phyloP scores from a whole-genome alignment of 176 grass and related monocot species.

The Rhipidocladum racemiflorum region DNA sequence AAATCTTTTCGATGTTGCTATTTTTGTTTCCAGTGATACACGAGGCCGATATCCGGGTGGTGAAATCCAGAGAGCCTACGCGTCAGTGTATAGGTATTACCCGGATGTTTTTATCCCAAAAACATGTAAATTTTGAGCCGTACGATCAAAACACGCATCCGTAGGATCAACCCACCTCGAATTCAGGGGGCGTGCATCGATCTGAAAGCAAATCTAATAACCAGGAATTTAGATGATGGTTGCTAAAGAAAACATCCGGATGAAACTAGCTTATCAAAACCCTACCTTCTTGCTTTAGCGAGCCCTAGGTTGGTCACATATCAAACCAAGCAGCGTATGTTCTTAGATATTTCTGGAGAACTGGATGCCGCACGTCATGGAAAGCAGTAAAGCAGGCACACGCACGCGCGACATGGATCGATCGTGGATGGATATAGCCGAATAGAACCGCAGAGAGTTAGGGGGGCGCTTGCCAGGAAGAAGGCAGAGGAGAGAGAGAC shows the following conservation, averaged over 20 bases:
- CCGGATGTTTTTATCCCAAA: too few relatives aligned
- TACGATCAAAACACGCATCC: too few relatives aligned
- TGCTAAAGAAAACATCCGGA: too few relatives aligned
- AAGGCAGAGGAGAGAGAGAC: background rate
- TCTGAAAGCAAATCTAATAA: too few relatives aligned
- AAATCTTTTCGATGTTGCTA: background rate
- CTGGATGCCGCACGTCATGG: slow-evolving; percentile 36
- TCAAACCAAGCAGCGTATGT: slow-evolving; percentile 14
- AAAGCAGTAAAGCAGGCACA: slow-evolving; percentile 35
- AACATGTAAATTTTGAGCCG: too few relatives aligned
- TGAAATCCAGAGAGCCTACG: background rate
- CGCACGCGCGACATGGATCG: background rate
- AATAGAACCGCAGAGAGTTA: background rate
- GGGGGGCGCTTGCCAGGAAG: background rate
- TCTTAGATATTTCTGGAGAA: slow-evolving; percentile 30
- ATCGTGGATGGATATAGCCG: background rate
- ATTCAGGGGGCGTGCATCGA: too few relatives aligned
- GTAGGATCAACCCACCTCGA: too few relatives aligned
- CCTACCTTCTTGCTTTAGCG: too few relatives aligned
- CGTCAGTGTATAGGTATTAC: too few relatives aligned
- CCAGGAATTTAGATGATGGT: too few relatives aligned
- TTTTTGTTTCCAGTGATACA: background rate
- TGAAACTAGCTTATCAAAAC: too few relatives aligned
- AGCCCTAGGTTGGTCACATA: slow-evolving; percentile 30
- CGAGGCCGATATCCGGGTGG: background rate